Percentiles rank a stretch among this genome's conserved stretches.
phyloP scores from a whole-genome alignment of 169 alveolate genomes.

The Neospora caninum region DNA sequence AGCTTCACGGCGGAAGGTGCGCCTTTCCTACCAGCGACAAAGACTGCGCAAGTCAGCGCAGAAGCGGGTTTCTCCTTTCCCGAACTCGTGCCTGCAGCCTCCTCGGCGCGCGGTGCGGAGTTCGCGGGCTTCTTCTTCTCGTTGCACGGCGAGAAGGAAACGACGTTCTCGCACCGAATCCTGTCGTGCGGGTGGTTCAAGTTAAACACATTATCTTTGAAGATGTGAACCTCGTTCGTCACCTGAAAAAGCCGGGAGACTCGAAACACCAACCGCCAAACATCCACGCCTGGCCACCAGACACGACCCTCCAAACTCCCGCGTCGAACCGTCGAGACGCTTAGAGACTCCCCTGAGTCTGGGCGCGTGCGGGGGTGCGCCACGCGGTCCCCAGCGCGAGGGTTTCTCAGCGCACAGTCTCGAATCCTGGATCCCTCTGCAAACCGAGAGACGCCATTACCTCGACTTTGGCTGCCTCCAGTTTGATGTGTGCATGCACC shows the following conservation, averaged over 20 bases:
- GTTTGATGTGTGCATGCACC: too few relatives aligned
- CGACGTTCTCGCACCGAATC: not conserved
- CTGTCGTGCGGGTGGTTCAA: slow-evolving; percentile 1
- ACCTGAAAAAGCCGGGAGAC: not conserved
- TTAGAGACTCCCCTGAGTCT: too few relatives aligned
- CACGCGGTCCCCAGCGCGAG: too few relatives aligned
- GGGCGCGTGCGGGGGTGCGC: too few relatives aligned
- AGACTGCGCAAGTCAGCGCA: not conserved
- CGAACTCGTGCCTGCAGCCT: not conserved
- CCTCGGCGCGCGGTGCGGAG: not conserved
- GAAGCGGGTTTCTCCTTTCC: not conserved
- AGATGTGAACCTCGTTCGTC: not conserved
- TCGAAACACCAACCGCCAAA: too few relatives aligned
- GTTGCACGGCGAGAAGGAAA: not conserved
- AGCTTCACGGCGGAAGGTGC: not conserved
- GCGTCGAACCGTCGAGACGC: too few relatives aligned
- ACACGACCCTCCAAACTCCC: too few relatives aligned
- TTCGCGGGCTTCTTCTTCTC: not conserved
- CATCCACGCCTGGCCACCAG: too few relatives aligned
- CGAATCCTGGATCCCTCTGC: too few relatives aligned
- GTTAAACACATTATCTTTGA: not conserved
- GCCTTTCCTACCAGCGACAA: not conserved
- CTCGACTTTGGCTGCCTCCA: too few relatives aligned
- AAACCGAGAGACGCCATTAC: too few relatives aligned
- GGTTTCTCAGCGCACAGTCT: too few relatives aligned